Base-by-base conservation (phyloP, 2,329 filamentous ascomycete genomes). In the Calonectria ilicicola region DNA sequence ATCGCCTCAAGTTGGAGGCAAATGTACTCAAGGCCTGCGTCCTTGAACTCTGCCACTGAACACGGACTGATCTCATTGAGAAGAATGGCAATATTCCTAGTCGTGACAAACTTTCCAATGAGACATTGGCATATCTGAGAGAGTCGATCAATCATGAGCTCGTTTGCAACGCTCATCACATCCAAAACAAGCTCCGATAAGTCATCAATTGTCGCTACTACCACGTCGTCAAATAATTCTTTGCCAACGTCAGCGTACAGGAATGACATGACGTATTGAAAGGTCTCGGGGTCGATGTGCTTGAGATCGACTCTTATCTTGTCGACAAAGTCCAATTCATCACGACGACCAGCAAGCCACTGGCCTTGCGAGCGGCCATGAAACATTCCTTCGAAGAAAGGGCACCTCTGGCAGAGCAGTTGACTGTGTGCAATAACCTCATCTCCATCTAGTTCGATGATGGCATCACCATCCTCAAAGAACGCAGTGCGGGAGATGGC, bases 381-480 rank as follows among this genome's bases (percentile, higher is more conserved):
- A 83, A 98, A 98, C 51, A 99, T 88, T 1, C 94, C 94, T 74
- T 96, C 88, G 76, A 99, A 99, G 87, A 98, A 99, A 0, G 95
- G 95, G 78, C 96, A 98, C 76, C 97, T 89, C 79, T 93, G 92
- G 76, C 95, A 96, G 42, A 98, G 83, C 4, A 98, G 83, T 5
- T 92, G 88, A 75, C 95, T 96, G 79, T 99, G 97, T 1, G 93
- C 92, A 17, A 87, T 86, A 40, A 95, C 85, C 32, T 92, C 92
- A n/a, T 91, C 90, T 26, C 92, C 93, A 72, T 94, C 91, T 14
- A 98, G 88, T 76, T 98, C 92, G 21, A 98, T 86, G 7, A 96
- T 82, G 8, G 95, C 89, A 82, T 99, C 96, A 3, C 92, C 93
- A 79, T 95, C 93, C 8, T 93, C 91, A 75, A 97, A 96, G 81